These are phyloP conservation scores for Aspergillus sp. DNA, from an alignment of 2,329 filamentous ascomycete genomes.

Conservation along the genomic window DNA sequence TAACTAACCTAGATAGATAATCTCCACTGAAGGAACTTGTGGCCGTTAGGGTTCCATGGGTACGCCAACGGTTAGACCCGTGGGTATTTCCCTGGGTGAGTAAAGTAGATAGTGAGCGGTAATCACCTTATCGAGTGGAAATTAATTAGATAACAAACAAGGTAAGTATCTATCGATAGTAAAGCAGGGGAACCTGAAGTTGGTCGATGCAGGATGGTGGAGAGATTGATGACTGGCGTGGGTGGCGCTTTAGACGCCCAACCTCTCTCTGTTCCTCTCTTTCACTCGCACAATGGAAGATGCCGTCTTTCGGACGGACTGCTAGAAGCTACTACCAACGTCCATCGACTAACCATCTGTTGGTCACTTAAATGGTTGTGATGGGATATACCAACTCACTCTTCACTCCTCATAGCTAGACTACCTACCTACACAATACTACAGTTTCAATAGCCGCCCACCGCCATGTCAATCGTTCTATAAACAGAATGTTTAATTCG, in stretches of 20 bases:
- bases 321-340: neutral
- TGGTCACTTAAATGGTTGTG: no score
- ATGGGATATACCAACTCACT: neutral
- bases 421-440: neutral
- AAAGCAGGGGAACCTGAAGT: no score
- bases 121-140: no score
- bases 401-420: neutral
- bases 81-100: neutral
- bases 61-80: slow-evolving; percentile 4
- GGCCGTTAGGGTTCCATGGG: neutral
- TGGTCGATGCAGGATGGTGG: no score
- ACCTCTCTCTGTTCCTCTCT: neutral
- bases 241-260: neutral
- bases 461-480: neutral
- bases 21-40: neutral
- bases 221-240: neutral
- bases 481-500: neutral
- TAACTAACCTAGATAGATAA: neutral
- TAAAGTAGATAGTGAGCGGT: no score
- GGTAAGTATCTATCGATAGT: no score
- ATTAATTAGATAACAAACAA: no score
- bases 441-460: neutral
- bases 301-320: no score
- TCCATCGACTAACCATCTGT: no score
- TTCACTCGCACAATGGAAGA: no score